phyloP scores from a whole-genome alignment of 768 basidiomycete species.

The Boletellus emodensis region DNA sequence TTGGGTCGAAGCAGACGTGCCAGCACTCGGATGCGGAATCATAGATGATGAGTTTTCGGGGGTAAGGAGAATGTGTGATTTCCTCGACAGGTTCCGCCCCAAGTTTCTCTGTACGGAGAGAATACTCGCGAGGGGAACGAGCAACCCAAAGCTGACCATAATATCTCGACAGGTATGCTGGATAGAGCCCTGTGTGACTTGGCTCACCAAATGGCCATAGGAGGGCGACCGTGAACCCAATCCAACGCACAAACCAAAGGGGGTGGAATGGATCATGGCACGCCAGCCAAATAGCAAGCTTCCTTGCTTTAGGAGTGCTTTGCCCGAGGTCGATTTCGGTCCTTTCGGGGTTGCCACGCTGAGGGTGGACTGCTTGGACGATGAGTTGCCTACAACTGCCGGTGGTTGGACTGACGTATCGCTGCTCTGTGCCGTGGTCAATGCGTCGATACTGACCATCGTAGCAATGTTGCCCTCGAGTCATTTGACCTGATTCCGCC shows the following conservation, averaged over 20 bases:
- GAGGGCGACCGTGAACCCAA: constrained; percentile 14
- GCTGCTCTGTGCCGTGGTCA: constrained; percentile 13
- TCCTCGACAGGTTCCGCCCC: constrained; percentile 3
- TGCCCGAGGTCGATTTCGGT: neutral
- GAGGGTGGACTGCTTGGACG: constrained; percentile 24
- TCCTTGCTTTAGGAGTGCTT: neutral
- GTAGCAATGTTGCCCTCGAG: constrained; percentile 2
- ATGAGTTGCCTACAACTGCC: constrained; percentile 23
- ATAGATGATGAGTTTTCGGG: constrained; percentile 16
- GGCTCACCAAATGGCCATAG: constrained; percentile 14
- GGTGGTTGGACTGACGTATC: constrained; percentile 22
- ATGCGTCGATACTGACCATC: constrained; percentile 16
- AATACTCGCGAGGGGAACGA: constrained; percentile 20
- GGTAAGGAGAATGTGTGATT: constrained; percentile 12
- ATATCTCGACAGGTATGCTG: constrained; percentile 17
- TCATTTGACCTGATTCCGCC: too few relatives aligned
- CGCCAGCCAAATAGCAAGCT: constrained; percentile 19
- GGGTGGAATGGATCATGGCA: neutral
- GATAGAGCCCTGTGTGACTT: constrained; percentile 5
- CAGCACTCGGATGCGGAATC: constrained; percentile 1
- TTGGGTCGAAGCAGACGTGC: neutral
- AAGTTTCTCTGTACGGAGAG: constrained; percentile 7
- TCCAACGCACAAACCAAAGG: constrained; percentile 17
- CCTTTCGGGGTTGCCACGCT: neutral
- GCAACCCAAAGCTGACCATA: constrained; percentile 23